Evolutionary conservation across 1,284 basidiomycete genomes (phyloP).

Genomic region (Trichosporon ovoides): DNA sequence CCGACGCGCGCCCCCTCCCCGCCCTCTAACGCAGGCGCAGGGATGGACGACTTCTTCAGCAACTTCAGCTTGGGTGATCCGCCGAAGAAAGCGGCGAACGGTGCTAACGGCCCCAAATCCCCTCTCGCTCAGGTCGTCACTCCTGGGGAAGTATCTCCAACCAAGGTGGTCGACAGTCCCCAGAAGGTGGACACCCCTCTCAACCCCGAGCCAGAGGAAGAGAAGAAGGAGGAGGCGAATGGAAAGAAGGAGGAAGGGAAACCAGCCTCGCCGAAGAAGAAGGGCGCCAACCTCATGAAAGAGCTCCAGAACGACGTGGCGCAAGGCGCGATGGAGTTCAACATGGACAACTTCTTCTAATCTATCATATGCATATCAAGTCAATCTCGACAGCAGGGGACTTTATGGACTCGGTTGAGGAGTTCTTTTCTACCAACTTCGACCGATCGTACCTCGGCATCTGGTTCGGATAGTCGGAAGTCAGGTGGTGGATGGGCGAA

Average conservation of each 20-base stretch:
- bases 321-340: conserved; percentile 48
- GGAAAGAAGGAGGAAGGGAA: not conserved
- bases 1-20: conserved; percentile 50
- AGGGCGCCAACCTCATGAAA: conserved; percentile 61
- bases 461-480: no score
- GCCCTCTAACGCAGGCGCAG: not conserved
- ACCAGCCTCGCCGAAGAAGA: not conserved
- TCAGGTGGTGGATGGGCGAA: no score
- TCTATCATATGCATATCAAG: not conserved
- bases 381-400: not conserved
- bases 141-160: not conserved
- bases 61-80: not conserved
- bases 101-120: no score
- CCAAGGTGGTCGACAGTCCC: not conserved
- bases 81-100: conserved; percentile 7
- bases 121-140: not conserved
- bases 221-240: not conserved
- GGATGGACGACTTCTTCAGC: conserved; percentile 7
- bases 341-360: conserved; percentile 48
- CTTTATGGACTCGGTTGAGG: no score
- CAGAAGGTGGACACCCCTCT: not conserved
- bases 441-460: no score
- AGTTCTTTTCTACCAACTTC: no score
- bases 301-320: conserved; percentile 43
- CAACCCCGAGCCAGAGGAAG: not conserved